Conservation (phyloP, 495 filamentous ascomycete genomes). For the Trichoderma virens region DNA sequence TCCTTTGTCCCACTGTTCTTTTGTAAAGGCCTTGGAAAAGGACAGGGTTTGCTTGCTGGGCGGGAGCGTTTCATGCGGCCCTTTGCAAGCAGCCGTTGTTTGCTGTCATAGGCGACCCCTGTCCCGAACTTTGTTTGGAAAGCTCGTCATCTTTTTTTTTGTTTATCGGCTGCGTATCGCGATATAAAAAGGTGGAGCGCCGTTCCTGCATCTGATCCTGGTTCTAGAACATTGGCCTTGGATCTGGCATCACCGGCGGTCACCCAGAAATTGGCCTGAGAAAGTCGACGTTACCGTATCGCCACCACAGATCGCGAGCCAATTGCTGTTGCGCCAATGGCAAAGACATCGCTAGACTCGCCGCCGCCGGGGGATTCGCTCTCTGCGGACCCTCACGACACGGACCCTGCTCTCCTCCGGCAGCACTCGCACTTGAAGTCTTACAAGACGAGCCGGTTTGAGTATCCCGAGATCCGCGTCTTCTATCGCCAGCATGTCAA, state of each 20-base stretch:
- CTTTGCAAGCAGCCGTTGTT: not conserved
- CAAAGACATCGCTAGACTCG: not conserved
- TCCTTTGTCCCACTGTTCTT: too few relatives aligned
- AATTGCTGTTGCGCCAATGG: not conserved
- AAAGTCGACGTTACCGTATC: not conserved
- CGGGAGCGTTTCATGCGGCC: not conserved
- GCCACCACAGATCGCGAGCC: not conserved
- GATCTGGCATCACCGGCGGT: not conserved
- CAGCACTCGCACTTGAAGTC: constrained; percentile 65
- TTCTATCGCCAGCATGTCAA: constrained; percentile 80
- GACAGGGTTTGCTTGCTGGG: not conserved
- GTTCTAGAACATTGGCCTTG: not conserved
- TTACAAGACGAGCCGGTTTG: constrained; percentile 60
- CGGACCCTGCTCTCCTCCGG: constrained; percentile 68
- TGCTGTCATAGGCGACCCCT: not conserved
- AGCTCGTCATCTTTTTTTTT: not conserved
- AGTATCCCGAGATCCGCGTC: constrained; percentile 70
- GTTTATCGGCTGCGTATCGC: not conserved
- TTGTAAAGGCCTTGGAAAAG: not conserved
- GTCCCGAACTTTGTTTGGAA: not conserved
- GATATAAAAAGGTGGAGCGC: not conserved
- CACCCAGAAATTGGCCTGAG: not conserved
- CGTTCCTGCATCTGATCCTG: not conserved
- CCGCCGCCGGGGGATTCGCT: not conserved
- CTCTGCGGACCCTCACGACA: constrained; percentile 23